Evolutionary conservation across 1,139 yeast genomes (phyloP), one percentile per base, ranked within the genome.

Genomic region (Magnusiomyces fungicola): DNA sequence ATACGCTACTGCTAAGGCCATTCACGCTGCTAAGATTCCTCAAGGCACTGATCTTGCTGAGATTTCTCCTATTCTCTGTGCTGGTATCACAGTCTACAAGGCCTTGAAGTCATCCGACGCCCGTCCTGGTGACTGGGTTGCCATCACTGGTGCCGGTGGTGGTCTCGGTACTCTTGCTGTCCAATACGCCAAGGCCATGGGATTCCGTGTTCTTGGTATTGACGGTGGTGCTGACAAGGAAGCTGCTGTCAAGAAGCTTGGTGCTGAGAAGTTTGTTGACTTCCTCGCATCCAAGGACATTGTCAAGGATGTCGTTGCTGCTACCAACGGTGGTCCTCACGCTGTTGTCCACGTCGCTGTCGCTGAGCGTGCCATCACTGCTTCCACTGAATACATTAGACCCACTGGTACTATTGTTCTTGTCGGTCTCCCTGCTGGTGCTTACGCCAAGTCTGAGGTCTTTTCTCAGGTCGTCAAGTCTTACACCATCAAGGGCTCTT

Each of bases 41-140:
- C 64, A 71, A 58, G 83, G 81, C 55, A 73, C 84, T 48, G 87
- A 85, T 62, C 76, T 85, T 63, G 89, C 90, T 51, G 70, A 74
- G 58, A 80, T 80, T 53, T 80, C 95, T 29, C 95, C 95, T 58
- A 79, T 86, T 52, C 64, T 71, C 44, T 84, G 94, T 70, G 94
- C 92, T 40, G 94, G 94, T 69, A 78, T 84, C 69, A 84, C 94
- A 47, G 90, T 83, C 52, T 84, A 83, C 78, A 83, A 83, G 74
- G 94, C 92, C 34, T 70, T 84, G 61, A 83, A 83, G 74, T 78
- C 81, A 46, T 82, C 90, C 51, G 72, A 75, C 45, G 72, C 81
- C 58, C 62, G 59, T 48, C 79, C 90, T 47, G 94, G 92, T 62
- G 79, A 84, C 62, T 83, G 88, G 87, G 87, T 83, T 53, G 83